A percentile compares a stretch with the other conserved stretches of the same genome.
phyloP scores from a whole-genome alignment of 768 basidiomycete genomes.

The Tremella mesenterica region DNA sequence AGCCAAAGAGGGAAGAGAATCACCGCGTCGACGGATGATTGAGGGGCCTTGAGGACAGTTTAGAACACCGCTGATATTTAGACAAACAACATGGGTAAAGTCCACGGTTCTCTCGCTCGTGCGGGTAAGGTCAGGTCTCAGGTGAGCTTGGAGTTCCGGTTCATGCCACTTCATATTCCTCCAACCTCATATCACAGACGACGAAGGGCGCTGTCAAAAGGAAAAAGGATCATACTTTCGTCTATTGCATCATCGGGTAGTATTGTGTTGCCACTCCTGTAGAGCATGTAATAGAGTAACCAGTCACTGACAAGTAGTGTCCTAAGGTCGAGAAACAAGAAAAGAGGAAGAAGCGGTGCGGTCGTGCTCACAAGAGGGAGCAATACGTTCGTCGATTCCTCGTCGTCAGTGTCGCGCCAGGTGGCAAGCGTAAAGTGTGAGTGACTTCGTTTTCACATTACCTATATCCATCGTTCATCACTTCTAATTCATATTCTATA shows the following conservation, averaged over 20 bases:
- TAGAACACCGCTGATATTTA: no score
- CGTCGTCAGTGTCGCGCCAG: constrained; percentile 80
- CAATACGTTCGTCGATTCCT: constrained; percentile 60
- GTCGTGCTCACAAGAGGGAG: constrained; percentile 88
- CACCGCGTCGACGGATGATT: no score
- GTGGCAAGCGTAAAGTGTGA: constrained; percentile 94
- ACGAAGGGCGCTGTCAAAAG: no score
- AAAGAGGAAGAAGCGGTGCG: constrained; percentile 97
- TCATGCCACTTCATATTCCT: background rate
- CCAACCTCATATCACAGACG: no score
- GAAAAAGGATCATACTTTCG: no score
- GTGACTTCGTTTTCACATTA: constrained; percentile 46
- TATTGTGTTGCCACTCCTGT: no score
- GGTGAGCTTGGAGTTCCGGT: constrained; percentile 19
- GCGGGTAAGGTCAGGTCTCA: constrained; percentile 99
- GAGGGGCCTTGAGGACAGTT: no score
- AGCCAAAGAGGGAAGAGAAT: no score
- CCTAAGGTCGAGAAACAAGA: constrained; percentile 98
- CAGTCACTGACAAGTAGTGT: constrained; percentile 47
- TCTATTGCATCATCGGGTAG: no score
- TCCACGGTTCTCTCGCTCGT: constrained; percentile 99
- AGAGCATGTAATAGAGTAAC: background rate
- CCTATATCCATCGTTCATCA: background rate
- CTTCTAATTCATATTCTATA: background rate
- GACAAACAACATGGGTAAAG: constrained; percentile 47